Base-by-base conservation (phyloP, 768 basidiomycete genomes). In the Termitomyces heimii region DNA sequence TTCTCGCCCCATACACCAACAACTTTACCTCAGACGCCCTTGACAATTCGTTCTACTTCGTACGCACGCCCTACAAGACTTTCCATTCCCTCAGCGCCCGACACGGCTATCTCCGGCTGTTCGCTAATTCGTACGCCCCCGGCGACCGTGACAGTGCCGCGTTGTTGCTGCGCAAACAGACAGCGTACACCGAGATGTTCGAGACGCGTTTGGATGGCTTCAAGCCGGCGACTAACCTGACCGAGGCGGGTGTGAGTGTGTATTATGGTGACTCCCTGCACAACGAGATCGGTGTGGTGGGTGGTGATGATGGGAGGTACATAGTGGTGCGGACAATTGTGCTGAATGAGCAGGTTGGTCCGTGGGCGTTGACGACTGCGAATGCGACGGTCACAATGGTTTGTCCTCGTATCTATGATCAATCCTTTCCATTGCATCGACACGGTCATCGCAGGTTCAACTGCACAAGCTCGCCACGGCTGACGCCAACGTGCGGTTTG, bases 141-240 rank as follows among this genome's bases (percentile, higher is more conserved):
- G 73, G 75, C 1, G 75, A 77, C 54, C 62, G 75, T 5, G 75
- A 75, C 59, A 69, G 60, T 37, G 67, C 73, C 0, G 72, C 75
- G 0, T 57, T 76, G 47, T 35, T 77, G 2, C 55, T 77, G 12
- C 71, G 72, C 31, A 75, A 75, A 50, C 75, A 77, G 56, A 68
- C 71, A 16, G 65, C 68, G 16, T 73, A 75, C 51, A 62, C 65
- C n/a, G 73, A 75, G 54, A 66, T 65, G 0, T 76, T 76, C 43
- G 73, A 75, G 57, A 72, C 70, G 18, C 55, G 65, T 22, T 50
- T 77, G 1, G 65, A 71, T 12, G 60, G 42, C 20, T 77, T 77
- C 53, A 37, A 51, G 2, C 69, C 73, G 1, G 57, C 31, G 22
- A 66, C 58, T 18, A 71, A 69, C 44, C 60, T 72, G 20, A 70